phyloP scores from a whole-genome alignment of 1,284 basidiomycete genomes.

The Lentinula novae-zelandiae region DNA sequence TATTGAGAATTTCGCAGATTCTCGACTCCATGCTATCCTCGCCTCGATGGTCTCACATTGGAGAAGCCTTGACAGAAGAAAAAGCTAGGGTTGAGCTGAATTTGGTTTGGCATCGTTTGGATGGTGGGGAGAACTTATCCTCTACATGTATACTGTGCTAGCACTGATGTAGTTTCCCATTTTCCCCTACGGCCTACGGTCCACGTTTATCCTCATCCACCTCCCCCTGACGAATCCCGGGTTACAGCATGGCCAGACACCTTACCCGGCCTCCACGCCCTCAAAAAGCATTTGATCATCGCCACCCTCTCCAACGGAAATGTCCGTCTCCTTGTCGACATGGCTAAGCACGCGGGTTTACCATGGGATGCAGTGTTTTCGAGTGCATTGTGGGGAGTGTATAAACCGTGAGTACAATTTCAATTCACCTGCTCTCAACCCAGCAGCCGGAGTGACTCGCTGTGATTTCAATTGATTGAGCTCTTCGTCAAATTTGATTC shows the following conservation, averaged over 20 bases:
- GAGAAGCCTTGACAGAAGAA: slow-evolving; percentile 36
- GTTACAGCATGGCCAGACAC: slow-evolving; percentile 54
- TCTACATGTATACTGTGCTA: not conserved
- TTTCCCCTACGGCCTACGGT: no score
- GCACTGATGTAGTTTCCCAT: no score
- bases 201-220: not conserved
- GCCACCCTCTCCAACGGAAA: slow-evolving; percentile 62
- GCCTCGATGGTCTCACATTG: slow-evolving; percentile 44
- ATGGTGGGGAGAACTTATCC: slow-evolving; percentile 30
- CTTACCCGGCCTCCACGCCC: slow-evolving; percentile 39
- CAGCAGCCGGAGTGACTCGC: no score
- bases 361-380: slow-evolving; percentile 65
- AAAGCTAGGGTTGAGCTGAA: slow-evolving; percentile 39
- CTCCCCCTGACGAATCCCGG: not conserved
- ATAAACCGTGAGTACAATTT: slow-evolving; percentile 48
- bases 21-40: slow-evolving; percentile 49
- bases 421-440: not conserved
- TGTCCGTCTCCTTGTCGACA: slow-evolving; percentile 53
- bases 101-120: slow-evolving; percentile 52
- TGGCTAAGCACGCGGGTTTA: slow-evolving; percentile 57
- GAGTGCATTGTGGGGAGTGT: slow-evolving; percentile 52
- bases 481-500: no score
- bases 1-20: slow-evolving; percentile 32
- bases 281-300: slow-evolving; percentile 51
- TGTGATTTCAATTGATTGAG: not conserved